Conservation (phyloP, 192 early-diverging fungal species). For the Podila verticillata region DNA sequence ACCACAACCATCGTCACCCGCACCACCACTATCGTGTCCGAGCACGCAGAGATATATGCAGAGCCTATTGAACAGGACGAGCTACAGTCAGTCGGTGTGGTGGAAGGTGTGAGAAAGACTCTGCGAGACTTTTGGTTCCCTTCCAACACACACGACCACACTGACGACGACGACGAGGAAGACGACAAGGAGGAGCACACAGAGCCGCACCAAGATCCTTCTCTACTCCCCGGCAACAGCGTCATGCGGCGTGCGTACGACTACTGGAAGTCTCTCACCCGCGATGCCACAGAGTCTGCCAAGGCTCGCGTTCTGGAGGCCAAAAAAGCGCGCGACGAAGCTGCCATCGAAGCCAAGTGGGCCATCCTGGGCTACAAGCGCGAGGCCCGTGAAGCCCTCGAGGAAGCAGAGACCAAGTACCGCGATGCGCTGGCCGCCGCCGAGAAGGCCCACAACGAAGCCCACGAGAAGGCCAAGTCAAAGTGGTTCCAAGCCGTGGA, state of each 20-base stretch:
- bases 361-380: constrained; percentile 36
- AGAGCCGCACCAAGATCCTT: constrained; percentile 17
- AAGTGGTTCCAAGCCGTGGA: constrained; percentile 45
- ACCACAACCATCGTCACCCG: constrained; percentile 44
- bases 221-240: constrained; percentile 18
- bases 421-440: constrained; percentile 28
- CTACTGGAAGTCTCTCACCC: constrained; percentile 45
- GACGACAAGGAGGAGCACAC: constrained; percentile 3
- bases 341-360: constrained; percentile 32
- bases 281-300: constrained; percentile 30
- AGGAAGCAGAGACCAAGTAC: constrained; percentile 36
- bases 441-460: constrained; percentile 37
- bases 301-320: constrained; percentile 33
- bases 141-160: background rate
- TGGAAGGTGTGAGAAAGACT: constrained; percentile 25
- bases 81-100: constrained; percentile 3
- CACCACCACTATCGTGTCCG: constrained; percentile 47
- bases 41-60: constrained; percentile 29
- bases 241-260: constrained; percentile 39
- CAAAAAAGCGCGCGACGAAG: constrained; percentile 34
- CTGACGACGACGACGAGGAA: constrained; percentile 10
- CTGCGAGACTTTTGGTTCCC: constrained; percentile 47
- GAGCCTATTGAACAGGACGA: constrained; percentile 10
- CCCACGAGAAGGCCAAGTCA: constrained; percentile 38
- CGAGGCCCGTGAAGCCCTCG: constrained; percentile 36